These are phyloP conservation scores for Ganoderma multipileum DNA, from an alignment of 1,284 basidiomycete species.

Conservation along the genomic window DNA sequence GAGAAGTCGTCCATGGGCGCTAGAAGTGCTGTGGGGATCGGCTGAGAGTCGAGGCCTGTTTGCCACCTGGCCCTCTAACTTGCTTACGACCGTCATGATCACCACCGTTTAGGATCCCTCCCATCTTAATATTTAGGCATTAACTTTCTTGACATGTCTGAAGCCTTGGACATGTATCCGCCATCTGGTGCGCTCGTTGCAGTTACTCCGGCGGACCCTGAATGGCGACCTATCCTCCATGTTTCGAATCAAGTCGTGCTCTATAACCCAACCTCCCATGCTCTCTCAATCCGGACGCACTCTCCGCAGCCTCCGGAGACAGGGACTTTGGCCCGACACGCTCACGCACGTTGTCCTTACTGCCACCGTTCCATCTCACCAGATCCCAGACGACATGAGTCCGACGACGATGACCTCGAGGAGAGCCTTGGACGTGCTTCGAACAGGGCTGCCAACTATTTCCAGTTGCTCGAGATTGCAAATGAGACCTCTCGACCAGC, in stretches of 20 bases:
- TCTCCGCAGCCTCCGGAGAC: conserved; percentile 33
- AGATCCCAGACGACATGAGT: conserved; percentile 26
- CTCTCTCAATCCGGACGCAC: conserved; percentile 68
- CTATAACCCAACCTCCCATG: conserved; percentile 88
- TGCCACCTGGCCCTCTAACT: neutral
- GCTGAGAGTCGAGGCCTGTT: neutral
- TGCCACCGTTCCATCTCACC: conserved; percentile 66
- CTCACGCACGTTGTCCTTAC: conserved; percentile 64
- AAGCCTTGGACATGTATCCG: conserved; percentile 31
- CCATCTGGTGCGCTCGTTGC: conserved; percentile 32
- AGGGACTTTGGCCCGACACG: conserved; percentile 21
- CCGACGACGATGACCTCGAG: conserved; percentile 34
- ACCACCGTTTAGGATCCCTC: neutral
- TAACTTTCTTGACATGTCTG: conserved; percentile 23
- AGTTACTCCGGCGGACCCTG: conserved; percentile 36
- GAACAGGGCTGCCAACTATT: conserved; percentile 72
- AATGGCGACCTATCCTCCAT: conserved; percentile 78
- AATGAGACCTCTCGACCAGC: conserved; percentile 73
- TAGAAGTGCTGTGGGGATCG: neutral
- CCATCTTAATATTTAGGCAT: neutral
- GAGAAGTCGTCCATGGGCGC: neutral
- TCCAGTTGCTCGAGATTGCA: conserved; percentile 71
- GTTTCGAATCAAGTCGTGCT: conserved; percentile 87
- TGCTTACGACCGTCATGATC: conserved; percentile 21
- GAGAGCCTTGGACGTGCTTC: conserved; percentile 37